Conservation (phyloP, 2,329 filamentous ascomycete genomes). For the Verticillium klebahnii region DNA sequence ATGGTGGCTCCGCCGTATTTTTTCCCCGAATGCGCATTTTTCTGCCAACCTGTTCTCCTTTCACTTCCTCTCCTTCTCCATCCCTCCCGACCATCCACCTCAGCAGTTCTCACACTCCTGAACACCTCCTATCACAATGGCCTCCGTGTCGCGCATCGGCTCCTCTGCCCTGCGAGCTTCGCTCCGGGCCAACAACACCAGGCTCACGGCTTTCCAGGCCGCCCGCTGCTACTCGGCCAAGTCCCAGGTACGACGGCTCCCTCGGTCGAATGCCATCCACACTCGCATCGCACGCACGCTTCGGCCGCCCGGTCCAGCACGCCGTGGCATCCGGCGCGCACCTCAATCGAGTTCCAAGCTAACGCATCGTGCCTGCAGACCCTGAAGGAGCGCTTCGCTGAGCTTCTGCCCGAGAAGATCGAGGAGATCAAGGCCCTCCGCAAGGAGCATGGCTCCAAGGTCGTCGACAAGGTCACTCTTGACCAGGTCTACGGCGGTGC, state of each 20-base stretch:
- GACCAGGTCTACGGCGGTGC: constrained; percentile 99
- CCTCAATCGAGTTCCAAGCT: neutral
- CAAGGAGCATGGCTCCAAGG: constrained; percentile 94
- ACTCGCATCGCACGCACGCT: constrained; percentile 3
- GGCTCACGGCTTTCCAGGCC: constrained; percentile 72
- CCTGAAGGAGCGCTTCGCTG: constrained; percentile 97
- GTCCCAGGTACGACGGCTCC: constrained; percentile 61
- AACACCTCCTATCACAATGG: constrained; percentile 55
- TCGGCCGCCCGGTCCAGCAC: constrained; percentile 12
- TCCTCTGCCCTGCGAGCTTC: constrained; percentile 78
- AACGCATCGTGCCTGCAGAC: constrained; percentile 50
- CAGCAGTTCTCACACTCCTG: constrained; percentile 14
- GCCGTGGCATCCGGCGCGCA: constrained; percentile 7
- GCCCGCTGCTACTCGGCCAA: constrained; percentile 91
- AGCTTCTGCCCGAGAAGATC: constrained; percentile 91
- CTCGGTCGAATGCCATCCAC: neutral
- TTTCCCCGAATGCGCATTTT: constrained; percentile 15
- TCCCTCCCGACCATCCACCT: constrained; percentile 13
- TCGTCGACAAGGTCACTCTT: constrained; percentile 95
- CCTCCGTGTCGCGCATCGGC: constrained; percentile 76
- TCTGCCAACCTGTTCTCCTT: constrained; percentile 19
- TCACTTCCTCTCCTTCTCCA: constrained; percentile 20
- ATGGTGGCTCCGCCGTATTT: constrained; percentile 12
- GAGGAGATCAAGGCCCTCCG: constrained; percentile 99
- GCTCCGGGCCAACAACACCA: constrained; percentile 62